Conservation (phyloP, 768 basidiomycete genomes). For the Phylloporus arenicola region DNA sequence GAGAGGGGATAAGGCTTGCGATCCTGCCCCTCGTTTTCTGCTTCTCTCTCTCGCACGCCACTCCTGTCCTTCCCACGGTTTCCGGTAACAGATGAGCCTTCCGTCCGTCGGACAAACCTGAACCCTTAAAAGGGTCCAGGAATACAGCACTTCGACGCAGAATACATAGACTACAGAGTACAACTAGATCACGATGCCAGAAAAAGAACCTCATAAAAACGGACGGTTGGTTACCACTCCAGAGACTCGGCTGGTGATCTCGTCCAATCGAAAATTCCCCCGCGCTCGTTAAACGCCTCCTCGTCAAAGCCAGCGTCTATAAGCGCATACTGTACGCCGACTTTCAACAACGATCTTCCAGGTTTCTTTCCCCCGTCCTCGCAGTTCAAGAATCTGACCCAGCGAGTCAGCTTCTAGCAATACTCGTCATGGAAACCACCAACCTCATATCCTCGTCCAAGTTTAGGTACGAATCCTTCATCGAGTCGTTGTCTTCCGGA, state of each 20-base stretch:
- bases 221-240: background rate
- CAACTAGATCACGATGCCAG: no score
- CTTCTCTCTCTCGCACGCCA: no score
- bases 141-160: no score
- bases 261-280: constrained; percentile 36
- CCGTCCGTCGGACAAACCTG: no score
- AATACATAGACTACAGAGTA: background rate
- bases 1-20: no score
- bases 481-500: constrained; percentile 35
- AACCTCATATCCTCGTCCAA: constrained; percentile 38
- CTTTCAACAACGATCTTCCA: constrained; percentile 24
- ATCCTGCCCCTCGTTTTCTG: no score
- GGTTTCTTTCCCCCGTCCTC: constrained; percentile 30
- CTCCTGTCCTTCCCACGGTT: no score
- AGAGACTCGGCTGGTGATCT: constrained; percentile 2
- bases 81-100: no score
- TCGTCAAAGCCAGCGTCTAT: constrained; percentile 34
- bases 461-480: constrained; percentile 37
- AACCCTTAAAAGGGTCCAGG: no score
- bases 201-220: no score
- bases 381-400: constrained; percentile 31
- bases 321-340: constrained; percentile 31
- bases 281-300: constrained; percentile 26
- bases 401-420: background rate
- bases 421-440: background rate